A percentile compares a stretch with the other conserved stretches of the same genome.
Conservation (phyloP, 805 yeast genomes). For the Pichia rugopelliculosa region DNA sequence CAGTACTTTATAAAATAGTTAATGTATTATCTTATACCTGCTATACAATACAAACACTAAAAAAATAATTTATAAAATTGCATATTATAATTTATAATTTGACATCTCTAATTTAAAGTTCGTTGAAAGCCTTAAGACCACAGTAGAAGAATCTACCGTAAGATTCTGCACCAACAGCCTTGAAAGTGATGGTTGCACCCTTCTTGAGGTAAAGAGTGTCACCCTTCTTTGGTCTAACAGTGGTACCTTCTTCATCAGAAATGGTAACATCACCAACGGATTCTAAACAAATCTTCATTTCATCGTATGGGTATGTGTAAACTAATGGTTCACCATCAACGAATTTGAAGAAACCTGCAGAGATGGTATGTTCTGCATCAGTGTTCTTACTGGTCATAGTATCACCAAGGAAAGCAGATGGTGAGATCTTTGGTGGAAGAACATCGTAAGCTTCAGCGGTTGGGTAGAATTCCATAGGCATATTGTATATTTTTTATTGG, state of each 20-base stretch:
- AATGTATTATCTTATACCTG: neutral
- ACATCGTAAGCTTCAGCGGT: constrained; percentile 45
- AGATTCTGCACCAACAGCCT: constrained; percentile 37
- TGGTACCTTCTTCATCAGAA: constrained; percentile 55
- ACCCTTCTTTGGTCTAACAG: constrained; percentile 50
- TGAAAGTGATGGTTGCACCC: constrained; percentile 57
- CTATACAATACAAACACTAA: neutral
- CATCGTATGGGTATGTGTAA: constrained; percentile 8
- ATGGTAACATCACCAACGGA: constrained; percentile 54
- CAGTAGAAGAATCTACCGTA: constrained; percentile 55
- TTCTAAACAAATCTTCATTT: constrained; percentile 56
- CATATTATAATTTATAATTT: no score
- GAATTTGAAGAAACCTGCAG: constrained; percentile 49
- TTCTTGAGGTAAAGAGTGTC: constrained; percentile 59
- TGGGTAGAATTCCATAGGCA: constrained; percentile 51
- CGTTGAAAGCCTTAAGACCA: constrained; percentile 35
- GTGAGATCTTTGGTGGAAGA: constrained; percentile 50
- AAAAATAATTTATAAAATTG: neutral
- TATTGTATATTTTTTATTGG: constrained; percentile 32
- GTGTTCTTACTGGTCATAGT: constrained; percentile 44
- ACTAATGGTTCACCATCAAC: constrained; percentile 6
- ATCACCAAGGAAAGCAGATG: constrained; percentile 63
- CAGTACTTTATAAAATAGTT: no score
- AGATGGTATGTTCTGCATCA: constrained; percentile 47
- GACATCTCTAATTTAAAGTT: neutral